Base-by-base conservation (phyloP, 2,329 filamentous ascomycete species). In the Botrytis hyacinthi region DNA sequence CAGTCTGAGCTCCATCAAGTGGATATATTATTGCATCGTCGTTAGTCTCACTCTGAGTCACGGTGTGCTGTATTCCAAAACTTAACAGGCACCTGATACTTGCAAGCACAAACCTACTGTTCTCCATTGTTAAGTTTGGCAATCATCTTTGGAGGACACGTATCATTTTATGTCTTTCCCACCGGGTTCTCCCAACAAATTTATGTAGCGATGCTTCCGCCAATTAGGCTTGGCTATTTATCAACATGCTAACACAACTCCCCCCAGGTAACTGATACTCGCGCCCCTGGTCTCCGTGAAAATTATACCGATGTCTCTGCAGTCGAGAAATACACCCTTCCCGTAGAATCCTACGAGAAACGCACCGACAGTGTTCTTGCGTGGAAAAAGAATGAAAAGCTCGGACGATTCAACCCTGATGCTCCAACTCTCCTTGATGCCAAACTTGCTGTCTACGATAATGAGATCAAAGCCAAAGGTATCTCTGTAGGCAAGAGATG, bases 321-420 rank as follows among this genome's bases (percentile, higher is more conserved):
- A 16, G 94, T 98, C 8, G 90, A 94, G 73, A 98, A 98, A 84
- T 98, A 96, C 82, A 89, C 92, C 76, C 92, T 99, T 87, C 93
- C 94, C n/a, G 86, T 88, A 70, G 87, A 91, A 68, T 92, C 95
- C 80, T 99, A 99, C 83, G 94, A 94, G 81, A 89, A 90, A 80
- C 94, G 95, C 80, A 86, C 90, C 61, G 93, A 98, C 83, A 95
- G 92, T 5, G 96, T 99, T 22, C 88, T 98, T 37, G 93, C 95
- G 9, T 98, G 94, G 94, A 99, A 99, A 84, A 95, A 93, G 84
- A 86, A 90, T n/a, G 91, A 97, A 82, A 95, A 97, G 82, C 89
- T 98, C n/a, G 96, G 96, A 69, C 93, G 96, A 51, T 99, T 99
- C 83, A 94, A 98, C 81, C 96, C 96, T 20, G 87, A 91, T 78